Conservation (phyloP, 192 early-diverging fungal genomes). For the Helicostylum pulchrum region DNA sequence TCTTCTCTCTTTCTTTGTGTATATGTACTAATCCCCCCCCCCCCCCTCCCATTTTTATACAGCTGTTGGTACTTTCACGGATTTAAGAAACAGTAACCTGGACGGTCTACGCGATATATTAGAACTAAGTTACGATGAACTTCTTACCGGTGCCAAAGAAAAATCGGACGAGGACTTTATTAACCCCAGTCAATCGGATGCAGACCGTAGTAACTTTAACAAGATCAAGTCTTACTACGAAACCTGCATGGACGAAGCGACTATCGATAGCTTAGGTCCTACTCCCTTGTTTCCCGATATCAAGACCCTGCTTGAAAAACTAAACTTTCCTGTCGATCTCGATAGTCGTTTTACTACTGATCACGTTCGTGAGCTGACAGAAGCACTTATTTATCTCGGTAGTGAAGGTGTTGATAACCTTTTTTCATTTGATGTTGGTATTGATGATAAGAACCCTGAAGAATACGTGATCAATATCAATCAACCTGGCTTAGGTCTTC, state of each 20-base stretch:
- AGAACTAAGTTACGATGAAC: conserved; percentile 39
- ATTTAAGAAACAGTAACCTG: conserved; percentile 25
- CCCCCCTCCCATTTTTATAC: background rate
- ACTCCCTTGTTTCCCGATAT: conserved; percentile 41
- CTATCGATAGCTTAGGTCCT: conserved; percentile 37
- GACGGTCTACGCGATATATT: conserved; percentile 46
- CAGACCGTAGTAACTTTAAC: conserved; percentile 49
- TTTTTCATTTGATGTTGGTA: conserved; percentile 46
- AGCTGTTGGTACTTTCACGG: conserved; percentile 23
- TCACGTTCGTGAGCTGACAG: background rate
- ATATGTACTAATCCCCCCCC: background rate
- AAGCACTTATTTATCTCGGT: background rate
- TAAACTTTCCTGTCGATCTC: background rate
- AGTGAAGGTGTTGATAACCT: conserved; percentile 29
- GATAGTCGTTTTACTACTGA: background rate
- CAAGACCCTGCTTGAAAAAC: background rate
- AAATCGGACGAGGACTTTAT: conserved; percentile 14
- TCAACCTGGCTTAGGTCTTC: conserved; percentile 54
- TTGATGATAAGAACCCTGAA: conserved; percentile 60
- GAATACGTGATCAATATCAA: conserved; percentile 44
- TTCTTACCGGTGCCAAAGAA: conserved; percentile 11
- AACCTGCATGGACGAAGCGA: conserved; percentile 53
- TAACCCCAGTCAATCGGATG: conserved; percentile 12
- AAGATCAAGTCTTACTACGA: conserved; percentile 55
- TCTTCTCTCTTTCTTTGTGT: conserved; percentile 5